Base-by-base conservation (phyloP, 129 eudicot species). In the Arctium minus region DNA sequence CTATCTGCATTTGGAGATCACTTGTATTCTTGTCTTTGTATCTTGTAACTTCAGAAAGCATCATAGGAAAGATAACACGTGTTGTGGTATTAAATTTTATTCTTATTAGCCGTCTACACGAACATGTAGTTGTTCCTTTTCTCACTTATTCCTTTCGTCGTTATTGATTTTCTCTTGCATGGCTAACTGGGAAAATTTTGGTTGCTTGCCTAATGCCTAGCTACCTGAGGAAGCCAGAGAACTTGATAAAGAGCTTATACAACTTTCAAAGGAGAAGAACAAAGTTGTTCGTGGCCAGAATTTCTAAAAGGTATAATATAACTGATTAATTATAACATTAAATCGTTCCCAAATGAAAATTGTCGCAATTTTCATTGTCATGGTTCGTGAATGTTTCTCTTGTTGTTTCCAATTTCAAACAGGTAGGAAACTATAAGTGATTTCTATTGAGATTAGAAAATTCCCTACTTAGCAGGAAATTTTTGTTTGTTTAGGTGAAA, bases 191-290 rank as follows among this genome's bases (percentile, higher is more conserved):
- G 30, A 8, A 8, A 30, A 53, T 68, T 38, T n/a, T 36, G 78
- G 69, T 42, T 32, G 39, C 70, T 39, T 70, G 60, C 79, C 75
- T 92, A 93, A 93, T 87, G 97, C 97, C 53, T n/a, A n/a, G n/a
- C n/a, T n/a, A n/a, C n/a, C n/a, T n/a, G n/a, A n/a, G n/a, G n/a
- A n/a, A n/a, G n/a, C n/a, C n/a, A 93, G 89, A 88, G 98, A 91
- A 85, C 97, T 93, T 74, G 98, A 93, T 87, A 93, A 90, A 87
- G 94, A 93, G 84, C 89, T 93, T 53, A 87, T 97, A 80, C 92
- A 91, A 86, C 87, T 91, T 72, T 91, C 97, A 69, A 93, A 91
- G 81, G 98, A 93, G 94, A 93, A 93, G 86, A 90, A 91, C 70
- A n/a, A 22, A 22, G 27, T 22, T 22, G 27, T 22, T 22, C 27